A percentile compares a stretch with the other conserved stretches of the same genome.
Evolutionary conservation across 768 basidiomycete genomes (phyloP).

Genomic region (Boletus patriciae): DNA sequence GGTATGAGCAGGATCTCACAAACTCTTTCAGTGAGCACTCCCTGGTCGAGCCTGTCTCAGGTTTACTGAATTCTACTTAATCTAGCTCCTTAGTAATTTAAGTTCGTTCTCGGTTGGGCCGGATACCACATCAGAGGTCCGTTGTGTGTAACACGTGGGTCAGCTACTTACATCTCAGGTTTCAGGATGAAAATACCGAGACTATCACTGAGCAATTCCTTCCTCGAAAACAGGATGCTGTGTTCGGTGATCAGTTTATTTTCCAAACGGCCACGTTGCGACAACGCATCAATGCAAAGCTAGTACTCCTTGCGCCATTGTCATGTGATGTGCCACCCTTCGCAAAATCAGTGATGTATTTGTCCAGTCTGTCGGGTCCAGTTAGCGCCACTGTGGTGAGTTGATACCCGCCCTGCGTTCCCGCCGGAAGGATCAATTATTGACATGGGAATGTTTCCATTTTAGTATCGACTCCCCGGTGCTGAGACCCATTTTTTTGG

Average conservation of each 20-base stretch:
- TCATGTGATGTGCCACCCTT: constrained; percentile 29
- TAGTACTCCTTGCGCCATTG: constrained; percentile 28
- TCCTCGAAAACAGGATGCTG: constrained; percentile 30
- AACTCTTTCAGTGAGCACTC: constrained; percentile 28
- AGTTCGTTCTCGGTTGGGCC: constrained; percentile 14
- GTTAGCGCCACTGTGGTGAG: constrained; percentile 29
- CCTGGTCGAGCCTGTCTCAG: neutral
- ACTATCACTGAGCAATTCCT: constrained; percentile 29
- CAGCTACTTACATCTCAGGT: neutral
- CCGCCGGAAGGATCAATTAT: neutral
- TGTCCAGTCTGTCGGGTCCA: constrained; percentile 30
- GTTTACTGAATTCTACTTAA: neutral
- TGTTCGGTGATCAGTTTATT: constrained; percentile 33
- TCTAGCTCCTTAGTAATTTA: constrained; percentile 30
- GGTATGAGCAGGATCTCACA: constrained; percentile 35
- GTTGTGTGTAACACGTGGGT: constrained; percentile 10
- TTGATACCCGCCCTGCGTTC: constrained; percentile 1
- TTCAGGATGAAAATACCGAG: constrained; percentile 22
- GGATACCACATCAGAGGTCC: constrained; percentile 17
- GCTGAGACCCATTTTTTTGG: constrained; percentile 33
- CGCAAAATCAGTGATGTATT: constrained; percentile 35
- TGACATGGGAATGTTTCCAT: constrained; percentile 5
- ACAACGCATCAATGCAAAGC: constrained; percentile 28
- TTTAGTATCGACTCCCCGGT: constrained; percentile 26
- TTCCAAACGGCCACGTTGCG: constrained; percentile 23